Conservation (phyloP, 75 land plant species). For the Adiantum capillusveneris region DNA sequence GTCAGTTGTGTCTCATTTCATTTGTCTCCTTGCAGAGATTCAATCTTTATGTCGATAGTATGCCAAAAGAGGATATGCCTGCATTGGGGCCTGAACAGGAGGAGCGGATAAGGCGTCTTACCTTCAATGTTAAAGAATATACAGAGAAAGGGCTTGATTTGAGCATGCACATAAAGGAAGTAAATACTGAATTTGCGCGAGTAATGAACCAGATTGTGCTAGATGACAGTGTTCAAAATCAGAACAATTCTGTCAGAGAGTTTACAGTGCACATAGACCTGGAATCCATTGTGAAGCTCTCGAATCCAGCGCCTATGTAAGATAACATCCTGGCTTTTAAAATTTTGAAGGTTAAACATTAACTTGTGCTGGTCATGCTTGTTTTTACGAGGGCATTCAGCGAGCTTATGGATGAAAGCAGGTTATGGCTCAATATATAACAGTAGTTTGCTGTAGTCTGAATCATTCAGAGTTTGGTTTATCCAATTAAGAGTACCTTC, state of each 20-base stretch:
- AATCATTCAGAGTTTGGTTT: too few relatives aligned
- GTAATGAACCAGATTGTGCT: constrained; percentile 29
- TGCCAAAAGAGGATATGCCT: constrained; percentile 31
- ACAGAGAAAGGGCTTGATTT: constrained; percentile 16
- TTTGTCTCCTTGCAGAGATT: constrained; percentile 16
- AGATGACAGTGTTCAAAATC: constrained; percentile 10
- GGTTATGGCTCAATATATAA: too few relatives aligned
- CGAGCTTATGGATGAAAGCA: too few relatives aligned
- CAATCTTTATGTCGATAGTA: constrained; percentile 17
- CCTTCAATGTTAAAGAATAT: constrained; percentile 16
- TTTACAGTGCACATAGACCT: constrained; percentile 16
- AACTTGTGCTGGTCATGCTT: too few relatives aligned
- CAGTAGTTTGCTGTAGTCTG: too few relatives aligned
- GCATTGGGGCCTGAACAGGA: constrained; percentile 14
- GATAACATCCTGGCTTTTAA: neutral
- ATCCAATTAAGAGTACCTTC: too few relatives aligned
- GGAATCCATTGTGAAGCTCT: neutral
- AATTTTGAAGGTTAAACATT: too few relatives aligned
- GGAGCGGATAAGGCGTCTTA: constrained; percentile 8
- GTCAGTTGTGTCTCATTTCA: neutral
- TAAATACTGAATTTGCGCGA: constrained; percentile 23
- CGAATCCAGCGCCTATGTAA: neutral
- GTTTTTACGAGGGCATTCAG: too few relatives aligned
- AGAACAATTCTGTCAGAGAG: constrained; percentile 11
- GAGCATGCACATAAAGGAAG: constrained; percentile 12